Base-by-base conservation (phyloP, 2,329 filamentous ascomycete genomes). In the Dactylellina cionopaga region DNA sequence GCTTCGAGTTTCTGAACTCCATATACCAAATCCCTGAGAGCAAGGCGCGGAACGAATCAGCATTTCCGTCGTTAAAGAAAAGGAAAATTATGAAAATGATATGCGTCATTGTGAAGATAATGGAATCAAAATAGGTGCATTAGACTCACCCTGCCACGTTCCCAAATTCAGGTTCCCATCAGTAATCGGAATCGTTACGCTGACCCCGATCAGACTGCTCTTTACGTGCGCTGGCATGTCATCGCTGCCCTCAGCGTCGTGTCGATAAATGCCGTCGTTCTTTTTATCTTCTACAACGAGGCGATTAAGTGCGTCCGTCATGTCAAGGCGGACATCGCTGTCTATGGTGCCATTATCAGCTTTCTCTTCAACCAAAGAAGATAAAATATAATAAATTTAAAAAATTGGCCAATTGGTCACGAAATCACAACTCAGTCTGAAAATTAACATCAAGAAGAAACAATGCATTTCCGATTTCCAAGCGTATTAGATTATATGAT, bases 161-260 rank as follows among this genome's bases (percentile, higher is more conserved):
- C 88, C 88, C 10, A 86, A 86, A 19, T 85, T 85, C 79, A 98
- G 80, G 76, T 86, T 88, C 37, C 95, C 95, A 78, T 98, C 88
- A 71, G 87, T 90, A 80, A 99, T 97, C 1, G 95, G 95, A 68
- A 99, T 90, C 4, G 89, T 94, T 1, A 98, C 88, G 76, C 90
- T 96, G 2, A 93, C 92, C 11, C 95, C 95, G 27, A 98, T 85
- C 52, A 99, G 83, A 0, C 92, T 90, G 66, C 89, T 92, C 82
- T 99, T 99, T 80, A 99, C 90, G 81, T 99, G 95, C 69, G 92
- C 93, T 35, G 95, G 95, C 92, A 98, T 97, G 81, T 98, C 95
- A 82, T 99, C 95, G 55, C 83, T 81, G 0, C 95, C 95, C 84
- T 96, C 95, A 0, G 90, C 93, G 77, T 86, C 88, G 82, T 99